Base-by-base conservation (phyloP, 208 protist species). In the Wallacemonas collosoma region DNA sequence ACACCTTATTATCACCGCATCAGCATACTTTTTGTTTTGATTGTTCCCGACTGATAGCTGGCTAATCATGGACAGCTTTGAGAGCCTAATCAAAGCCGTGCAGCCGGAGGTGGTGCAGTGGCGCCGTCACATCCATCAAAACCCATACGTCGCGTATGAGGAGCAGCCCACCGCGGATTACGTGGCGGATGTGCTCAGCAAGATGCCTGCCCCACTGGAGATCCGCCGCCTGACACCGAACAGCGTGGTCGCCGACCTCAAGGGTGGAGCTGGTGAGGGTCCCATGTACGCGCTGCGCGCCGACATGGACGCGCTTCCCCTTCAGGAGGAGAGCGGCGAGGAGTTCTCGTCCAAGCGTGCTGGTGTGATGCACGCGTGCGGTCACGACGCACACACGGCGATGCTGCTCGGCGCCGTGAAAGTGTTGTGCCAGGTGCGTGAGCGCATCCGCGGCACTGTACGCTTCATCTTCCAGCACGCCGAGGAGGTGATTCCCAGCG, bases 401-500 rank as follows among this genome's bases (percentile, higher is more conserved):
- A 85, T 85, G 75, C 80, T 82, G 54, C 80, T 85, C 44, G 80
- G 75, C 12, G 81, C 81, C 5, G 77, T 78, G 11, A 86, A 86
- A 73, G 73, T 86, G n/a, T 71, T 86, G n/a, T 86, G 81, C 73
- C 77, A 81, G 61, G 68, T 82, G 66, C 61, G 54, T 47, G 73
- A 82, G 7, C 68, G 64, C 39, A 80, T 86, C 63, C 72, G 81
- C 50, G 81, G 81, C 56, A 82, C 77, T 9, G 77, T 86, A 35
- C 81, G 81, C 51, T 86, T 86, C 67, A 82, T 86, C 53, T 86
- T 86, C 61, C 81, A 86, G 73, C 81, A 86, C 67, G 76, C 81
- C 2, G 81, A 86, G 73, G 81, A 86, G 70, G 77, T 82, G 58
- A 81, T 79, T 67, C 81, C 81, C 26, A 81, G 81, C 65, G 81